These are phyloP conservation scores for Pythium phragmiticola DNA, from an alignment of 352 stramenopile species.

Conservation along the genomic window DNA sequence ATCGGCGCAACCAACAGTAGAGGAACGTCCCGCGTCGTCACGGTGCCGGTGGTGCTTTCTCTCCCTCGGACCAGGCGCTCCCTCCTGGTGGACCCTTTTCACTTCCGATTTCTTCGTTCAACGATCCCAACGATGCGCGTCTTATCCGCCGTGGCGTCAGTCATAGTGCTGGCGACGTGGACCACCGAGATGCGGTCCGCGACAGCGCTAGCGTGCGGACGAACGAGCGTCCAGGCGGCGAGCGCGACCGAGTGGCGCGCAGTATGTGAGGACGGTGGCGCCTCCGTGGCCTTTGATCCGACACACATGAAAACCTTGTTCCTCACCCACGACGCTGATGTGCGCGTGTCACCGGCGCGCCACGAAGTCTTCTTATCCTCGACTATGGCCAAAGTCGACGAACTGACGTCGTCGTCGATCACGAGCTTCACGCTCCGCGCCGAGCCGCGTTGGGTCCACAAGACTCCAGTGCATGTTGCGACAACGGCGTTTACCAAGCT, in stretches of 20 bases:
- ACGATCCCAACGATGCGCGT: background rate
- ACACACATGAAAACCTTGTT: slow-evolving; percentile 1
- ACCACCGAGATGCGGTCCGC: background rate
- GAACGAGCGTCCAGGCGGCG: background rate
- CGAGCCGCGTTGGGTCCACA: slow-evolving; percentile 35
- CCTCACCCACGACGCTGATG: background rate
- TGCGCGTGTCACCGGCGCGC: background rate
- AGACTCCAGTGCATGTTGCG: slow-evolving; percentile 33
- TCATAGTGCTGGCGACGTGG: background rate
- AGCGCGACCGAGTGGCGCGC: slow-evolving; percentile 14
- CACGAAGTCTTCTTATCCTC: slow-evolving; percentile 35
- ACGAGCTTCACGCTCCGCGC: slow-evolving; percentile 42
- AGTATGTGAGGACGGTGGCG: background rate
- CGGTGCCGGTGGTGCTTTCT: no score
- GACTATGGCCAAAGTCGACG: slow-evolving; percentile 33
- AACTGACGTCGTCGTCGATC: slow-evolving; percentile 38
- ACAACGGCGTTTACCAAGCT: slow-evolving; percentile 44
- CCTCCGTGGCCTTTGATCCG: slow-evolving; percentile 8
- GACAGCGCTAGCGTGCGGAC: background rate
- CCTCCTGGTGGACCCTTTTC: no score
- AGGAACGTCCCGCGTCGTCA: background rate
- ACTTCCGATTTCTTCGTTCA: no score
- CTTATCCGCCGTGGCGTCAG: background rate
- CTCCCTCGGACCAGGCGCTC: no score
- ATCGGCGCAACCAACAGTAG: background rate